Conservation (phyloP, 2,329 filamentous ascomycete species). For the Hymenoscyphus infarciens region DNA sequence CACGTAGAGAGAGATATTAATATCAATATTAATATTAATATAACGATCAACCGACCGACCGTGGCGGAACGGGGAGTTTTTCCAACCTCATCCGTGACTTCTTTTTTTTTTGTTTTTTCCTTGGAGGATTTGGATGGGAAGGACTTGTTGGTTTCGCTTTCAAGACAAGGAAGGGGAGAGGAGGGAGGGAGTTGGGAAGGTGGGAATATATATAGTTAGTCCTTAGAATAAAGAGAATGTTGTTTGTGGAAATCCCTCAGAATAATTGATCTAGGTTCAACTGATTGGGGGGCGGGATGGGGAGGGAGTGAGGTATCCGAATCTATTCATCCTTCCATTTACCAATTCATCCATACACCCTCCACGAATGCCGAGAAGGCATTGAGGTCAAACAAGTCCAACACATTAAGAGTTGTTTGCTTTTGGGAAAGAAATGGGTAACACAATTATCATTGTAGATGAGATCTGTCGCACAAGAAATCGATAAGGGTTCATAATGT, state of each 20-base stretch:
- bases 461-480: not conserved
- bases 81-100: not conserved
- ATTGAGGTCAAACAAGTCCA: not conserved
- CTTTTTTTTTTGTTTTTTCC: too few species aligned
- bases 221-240: too few species aligned
- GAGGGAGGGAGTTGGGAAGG: too few species aligned
- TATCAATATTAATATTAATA: too few species aligned
- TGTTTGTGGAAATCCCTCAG: too few species aligned
- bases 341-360: not conserved
- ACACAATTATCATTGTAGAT: not conserved
- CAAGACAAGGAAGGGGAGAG: too few species aligned
- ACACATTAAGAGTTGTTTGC: not conserved
- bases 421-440: not conserved
- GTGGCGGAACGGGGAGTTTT: not conserved
- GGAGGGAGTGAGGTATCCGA: not conserved
- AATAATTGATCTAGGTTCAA: not conserved
- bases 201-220: too few species aligned
- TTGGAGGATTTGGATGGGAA: too few species aligned
- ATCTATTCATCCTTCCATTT: not conserved
- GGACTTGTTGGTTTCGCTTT: not conserved
- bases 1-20: not conserved
- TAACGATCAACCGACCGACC: too few species aligned
- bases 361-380: not conserved
- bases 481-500: not conserved
- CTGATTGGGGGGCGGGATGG: not conserved